Evolutionary conservation across 208 protist species (phyloP).

Genomic region (Leishmania arabica): DNA sequence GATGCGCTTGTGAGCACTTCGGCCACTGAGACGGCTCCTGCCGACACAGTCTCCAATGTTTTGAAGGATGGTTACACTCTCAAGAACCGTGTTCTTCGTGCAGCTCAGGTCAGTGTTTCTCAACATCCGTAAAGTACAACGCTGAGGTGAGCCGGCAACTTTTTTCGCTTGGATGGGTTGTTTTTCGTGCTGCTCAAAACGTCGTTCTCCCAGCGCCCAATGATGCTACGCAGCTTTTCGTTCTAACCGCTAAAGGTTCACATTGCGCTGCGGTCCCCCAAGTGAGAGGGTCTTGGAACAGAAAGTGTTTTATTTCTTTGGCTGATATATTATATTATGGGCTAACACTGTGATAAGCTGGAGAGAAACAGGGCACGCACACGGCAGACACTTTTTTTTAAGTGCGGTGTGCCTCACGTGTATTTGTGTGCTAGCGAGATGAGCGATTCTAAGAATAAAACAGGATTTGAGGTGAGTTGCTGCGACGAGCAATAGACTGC

Average conservation of each 20-base stretch:
- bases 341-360: neutral
- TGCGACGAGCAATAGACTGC: neutral
- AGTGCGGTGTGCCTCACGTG: neutral
- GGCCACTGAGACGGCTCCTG: constrained; percentile 44
- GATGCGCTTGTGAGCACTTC: constrained; percentile 89
- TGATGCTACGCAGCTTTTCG: neutral
- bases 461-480: neutral
- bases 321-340: constrained; percentile 2
- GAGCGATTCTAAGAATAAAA: neutral
- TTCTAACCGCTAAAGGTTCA: neutral
- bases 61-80: constrained; percentile 93
- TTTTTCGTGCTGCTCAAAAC: constrained; percentile 34
- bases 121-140: constrained; percentile 7
- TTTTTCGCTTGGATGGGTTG: constrained; percentile 5
- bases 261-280: neutral
- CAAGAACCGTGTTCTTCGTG: constrained; percentile 84
- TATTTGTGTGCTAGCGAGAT: neutral
- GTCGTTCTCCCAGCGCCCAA: neutral
- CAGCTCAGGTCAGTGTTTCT: constrained; percentile 90
- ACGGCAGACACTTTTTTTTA: neutral
- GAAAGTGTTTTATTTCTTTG: neutral
- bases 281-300: neutral
- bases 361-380: neutral
- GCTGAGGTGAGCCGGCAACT: neutral
- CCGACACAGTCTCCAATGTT: constrained; percentile 72